phyloP scores from a whole-genome alignment of 768 basidiomycete species.

The Austroboletus eburneus region DNA sequence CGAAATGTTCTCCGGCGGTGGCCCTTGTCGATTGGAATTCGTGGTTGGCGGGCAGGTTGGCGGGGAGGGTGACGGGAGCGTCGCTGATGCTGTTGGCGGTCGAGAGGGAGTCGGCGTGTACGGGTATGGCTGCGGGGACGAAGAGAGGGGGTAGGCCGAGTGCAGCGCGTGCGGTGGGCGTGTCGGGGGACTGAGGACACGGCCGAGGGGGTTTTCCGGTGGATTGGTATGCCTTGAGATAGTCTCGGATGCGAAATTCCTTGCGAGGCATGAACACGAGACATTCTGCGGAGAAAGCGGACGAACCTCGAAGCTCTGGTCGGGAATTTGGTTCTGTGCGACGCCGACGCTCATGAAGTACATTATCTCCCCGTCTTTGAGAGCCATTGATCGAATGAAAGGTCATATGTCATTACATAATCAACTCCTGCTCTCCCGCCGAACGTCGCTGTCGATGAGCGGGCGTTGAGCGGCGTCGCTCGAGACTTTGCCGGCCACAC shows the following conservation, averaged over 20 bases:
- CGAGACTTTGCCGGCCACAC: slow-evolving; percentile 1
- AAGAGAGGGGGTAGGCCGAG: slow-evolving; percentile 50
- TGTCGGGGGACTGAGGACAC: slow-evolving; percentile 44
- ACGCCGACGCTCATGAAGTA: slow-evolving; percentile 30
- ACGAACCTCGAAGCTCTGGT: slow-evolving; percentile 29
- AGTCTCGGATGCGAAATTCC: slow-evolving; percentile 57
- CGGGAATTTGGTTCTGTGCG: slow-evolving; percentile 8
- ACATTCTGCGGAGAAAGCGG: neutral
- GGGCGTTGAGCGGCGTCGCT: neutral
- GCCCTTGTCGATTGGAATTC: slow-evolving; percentile 26
- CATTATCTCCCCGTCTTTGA: slow-evolving; percentile 11
- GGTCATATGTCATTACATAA: slow-evolving; percentile 11
- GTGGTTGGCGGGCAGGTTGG: slow-evolving; percentile 18
- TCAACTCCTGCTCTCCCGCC: neutral
- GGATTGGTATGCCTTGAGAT: slow-evolving; percentile 43
- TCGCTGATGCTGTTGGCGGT: neutral
- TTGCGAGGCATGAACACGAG: slow-evolving; percentile 18
- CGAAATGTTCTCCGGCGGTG: slow-evolving; percentile 25
- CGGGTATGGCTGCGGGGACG: slow-evolving; percentile 35
- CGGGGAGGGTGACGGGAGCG: slow-evolving; percentile 6
- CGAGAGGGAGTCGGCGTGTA: slow-evolving; percentile 1
- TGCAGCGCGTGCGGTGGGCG: slow-evolving; percentile 38
- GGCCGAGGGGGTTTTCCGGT: slow-evolving; percentile 48
- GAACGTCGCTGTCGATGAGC: too few relatives aligned
- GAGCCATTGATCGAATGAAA: slow-evolving; percentile 6